Evolutionary conservation across 2,329 filamentous ascomycete species (phyloP), one percentile per base, ranked within the genome.

Genomic region (Macroventuria anomochaeta): DNA sequence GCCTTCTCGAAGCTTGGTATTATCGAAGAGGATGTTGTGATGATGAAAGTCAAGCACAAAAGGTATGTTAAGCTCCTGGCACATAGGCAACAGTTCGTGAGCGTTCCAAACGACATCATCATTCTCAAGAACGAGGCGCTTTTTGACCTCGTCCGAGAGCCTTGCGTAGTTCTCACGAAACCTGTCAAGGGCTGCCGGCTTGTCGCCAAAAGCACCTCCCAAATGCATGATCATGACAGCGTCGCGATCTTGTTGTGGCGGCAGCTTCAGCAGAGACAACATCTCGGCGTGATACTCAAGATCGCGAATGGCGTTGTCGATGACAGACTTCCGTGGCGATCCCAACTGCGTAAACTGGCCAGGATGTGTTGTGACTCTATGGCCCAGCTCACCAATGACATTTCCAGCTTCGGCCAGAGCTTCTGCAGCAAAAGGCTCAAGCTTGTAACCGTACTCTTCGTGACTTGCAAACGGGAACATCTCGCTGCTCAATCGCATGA

Each of bases 381-480:
- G 93, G 1, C 90, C 90, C 3, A 93, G 78, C 73, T 93, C 83
- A 10, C 85, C 89, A 5, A 91, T 87, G 2, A 96, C 85, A 64
- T 79, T 86, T 1, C 93, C 93, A 7, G 85, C 90, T 61, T 93
- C 88, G 2, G 84, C 88, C 8, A 97, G 79, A 0, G 84, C 86
- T 12, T 92, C 87, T 0, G 89, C 85, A 0, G 93, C 93, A 71
- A 97, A 97, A 0, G 90, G 88, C 0, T 86, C 87, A 11, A 97
- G 81, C 62, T 85, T 88, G 74, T 97, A 97, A 0, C 93, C 93
- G 61, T 96, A 88, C 57, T 91, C 88, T 20, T 84, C 83, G 67
- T 97, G 93, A 60, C 90, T 96, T 1, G 93, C 93, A 72, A 97
- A 97, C 0, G 93, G 93, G 61, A 97, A 97, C 90, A 97, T 97